Percentiles rank a stretch among this genome's conserved stretches.
Conservation (phyloP, 1,284 basidiomycete species). For the Chondrostereum purpureum region DNA sequence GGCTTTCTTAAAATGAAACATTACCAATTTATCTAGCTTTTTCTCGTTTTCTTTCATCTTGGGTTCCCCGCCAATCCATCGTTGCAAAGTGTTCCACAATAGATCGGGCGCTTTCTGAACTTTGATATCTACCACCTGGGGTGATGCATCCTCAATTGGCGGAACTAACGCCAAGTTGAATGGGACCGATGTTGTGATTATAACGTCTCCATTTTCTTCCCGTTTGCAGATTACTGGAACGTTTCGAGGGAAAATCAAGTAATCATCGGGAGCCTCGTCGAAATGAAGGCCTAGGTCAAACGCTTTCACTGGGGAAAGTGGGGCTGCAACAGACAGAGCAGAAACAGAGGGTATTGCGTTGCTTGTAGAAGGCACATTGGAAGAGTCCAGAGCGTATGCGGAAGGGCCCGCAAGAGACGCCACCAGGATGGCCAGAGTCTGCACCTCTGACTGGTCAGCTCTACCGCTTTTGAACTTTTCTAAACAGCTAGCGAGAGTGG, state of each 20-base stretch:
- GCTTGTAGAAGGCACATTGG: constrained; percentile 3
- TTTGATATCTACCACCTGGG: constrained; percentile 39
- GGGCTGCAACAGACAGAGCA: constrained; percentile 11
- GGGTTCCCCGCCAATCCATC: constrained; percentile 52
- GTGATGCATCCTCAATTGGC: constrained; percentile 10
- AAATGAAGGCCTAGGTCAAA: constrained; percentile 70
- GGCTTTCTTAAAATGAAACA: too few species aligned
- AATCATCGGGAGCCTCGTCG: constrained; percentile 49
- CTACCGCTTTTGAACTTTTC: constrained; percentile 51
- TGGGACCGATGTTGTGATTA: constrained; percentile 32
- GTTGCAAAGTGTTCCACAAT: constrained; percentile 47
- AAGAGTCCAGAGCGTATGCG: too few species aligned
- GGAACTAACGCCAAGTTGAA: constrained; percentile 14
- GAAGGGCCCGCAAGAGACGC: constrained; percentile 40
- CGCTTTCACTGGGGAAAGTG: constrained; percentile 30
- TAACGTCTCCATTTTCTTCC: constrained; percentile 26
- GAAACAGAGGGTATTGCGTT: constrained; percentile 12
- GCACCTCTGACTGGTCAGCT: constrained; percentile 55
- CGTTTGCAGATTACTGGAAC: constrained; percentile 43
- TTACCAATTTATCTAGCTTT: constrained; percentile 36
- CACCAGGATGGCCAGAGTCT: constrained; percentile 58
- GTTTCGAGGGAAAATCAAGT: constrained; percentile 62
- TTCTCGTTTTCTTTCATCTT: constrained; percentile 35
- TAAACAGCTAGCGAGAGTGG: constrained; percentile 55
- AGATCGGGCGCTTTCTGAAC: constrained; percentile 37